Base-by-base conservation (phyloP, 495 filamentous ascomycete genomes). In the Talaromyces wortmannii region DNA sequence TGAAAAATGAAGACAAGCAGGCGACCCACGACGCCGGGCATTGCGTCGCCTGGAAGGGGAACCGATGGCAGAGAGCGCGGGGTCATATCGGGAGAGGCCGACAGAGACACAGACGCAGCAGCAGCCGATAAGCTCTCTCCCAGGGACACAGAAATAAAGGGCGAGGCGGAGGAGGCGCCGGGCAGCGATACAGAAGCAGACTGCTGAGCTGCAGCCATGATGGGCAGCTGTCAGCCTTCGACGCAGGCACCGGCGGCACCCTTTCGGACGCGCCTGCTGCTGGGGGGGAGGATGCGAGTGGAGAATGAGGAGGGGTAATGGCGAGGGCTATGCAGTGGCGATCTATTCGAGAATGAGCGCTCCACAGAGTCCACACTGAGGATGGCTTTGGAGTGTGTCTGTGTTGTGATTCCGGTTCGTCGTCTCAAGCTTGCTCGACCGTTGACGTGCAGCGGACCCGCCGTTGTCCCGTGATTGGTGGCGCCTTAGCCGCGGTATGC, bases 1-100 rank as follows among this genome's bases (percentile, higher is more conserved):
- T 73, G 69, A 48, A 78, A 74, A 53, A 70, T 43, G 46, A 76
- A 63, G 59, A 68, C 60, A 48, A 78, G 72, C 43, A 74, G 53
- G 70, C 70, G 71, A 49, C 67, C 63, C 48, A 75, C 67, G 64
- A 68, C 72, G 61, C 74, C 73, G 63, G 70, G 67, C 74, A 76
- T 76, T 57, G 67, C 40, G 12, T 49, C 47, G 18, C 43, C 40
- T 15, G 55, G 17, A 17, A 47, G 55, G n/a, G 47, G 29, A 13
- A 55, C 36, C 23, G 53, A 45, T 13, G 45, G 52, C 11, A 48
- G 52, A 13, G 45, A 47, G 45, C 50, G 50, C 18, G n/a, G n/a
- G 32, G 50, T 23, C 23, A 23, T 23, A 2, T 23, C 23, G 1
- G 36, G 13, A 13, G 36, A 40, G 36, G 36, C 36, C 36, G 13